A percentile compares a stretch with the other conserved stretches of the same genome.
Conservation (phyloP, 345 rosid genomes). For the Mercurialis annua region DNA sequence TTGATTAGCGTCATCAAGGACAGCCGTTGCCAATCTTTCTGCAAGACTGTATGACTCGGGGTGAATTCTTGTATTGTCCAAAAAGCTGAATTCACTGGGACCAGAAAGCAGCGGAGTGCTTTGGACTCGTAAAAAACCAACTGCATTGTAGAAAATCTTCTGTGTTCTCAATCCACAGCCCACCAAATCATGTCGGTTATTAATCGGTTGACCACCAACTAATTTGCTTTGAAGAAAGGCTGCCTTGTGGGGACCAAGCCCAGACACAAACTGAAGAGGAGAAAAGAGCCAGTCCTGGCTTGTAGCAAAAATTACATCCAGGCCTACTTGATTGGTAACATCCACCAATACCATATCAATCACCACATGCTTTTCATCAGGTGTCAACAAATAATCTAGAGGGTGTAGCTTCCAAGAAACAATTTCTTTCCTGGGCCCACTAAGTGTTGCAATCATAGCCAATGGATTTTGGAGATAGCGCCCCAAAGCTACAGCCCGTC, state of each 20-base stretch:
- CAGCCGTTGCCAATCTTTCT: constrained; percentile 5
- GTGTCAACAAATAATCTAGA: constrained; percentile 10
- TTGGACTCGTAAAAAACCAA: constrained; percentile 9
- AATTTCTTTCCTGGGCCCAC: constrained; percentile 11
- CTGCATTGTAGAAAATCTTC: constrained; percentile 15
- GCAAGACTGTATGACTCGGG: constrained; percentile 17
- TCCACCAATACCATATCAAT: constrained; percentile 18
- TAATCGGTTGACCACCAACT: not conserved
- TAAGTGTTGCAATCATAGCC: constrained; percentile 17
- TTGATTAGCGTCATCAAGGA: not conserved
- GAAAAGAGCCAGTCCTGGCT: constrained; percentile 14
- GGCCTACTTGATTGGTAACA: constrained; percentile 15
- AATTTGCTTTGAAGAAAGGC: constrained; percentile 2
- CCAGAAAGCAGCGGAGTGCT: not conserved
- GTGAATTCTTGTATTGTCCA: constrained; percentile 18
- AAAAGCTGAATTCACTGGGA: not conserved
- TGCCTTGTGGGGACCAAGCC: constrained; percentile 15
- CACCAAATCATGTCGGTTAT: not conserved
- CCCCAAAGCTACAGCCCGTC: constrained; percentile 17
- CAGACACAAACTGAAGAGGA: constrained; percentile 17
- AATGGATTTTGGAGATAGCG: constrained; percentile 19
- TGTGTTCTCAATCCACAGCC: constrained; percentile 8
- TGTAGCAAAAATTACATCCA: constrained; percentile 3
- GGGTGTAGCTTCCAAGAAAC: constrained; percentile 14
- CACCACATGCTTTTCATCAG: constrained; percentile 14